A percentile compares a stretch with the other conserved stretches of the same genome.
These are phyloP conservation scores for Phaeotremella skinneri DNA, from an alignment of 768 basidiomycete genomes.

Conservation along the genomic window DNA sequence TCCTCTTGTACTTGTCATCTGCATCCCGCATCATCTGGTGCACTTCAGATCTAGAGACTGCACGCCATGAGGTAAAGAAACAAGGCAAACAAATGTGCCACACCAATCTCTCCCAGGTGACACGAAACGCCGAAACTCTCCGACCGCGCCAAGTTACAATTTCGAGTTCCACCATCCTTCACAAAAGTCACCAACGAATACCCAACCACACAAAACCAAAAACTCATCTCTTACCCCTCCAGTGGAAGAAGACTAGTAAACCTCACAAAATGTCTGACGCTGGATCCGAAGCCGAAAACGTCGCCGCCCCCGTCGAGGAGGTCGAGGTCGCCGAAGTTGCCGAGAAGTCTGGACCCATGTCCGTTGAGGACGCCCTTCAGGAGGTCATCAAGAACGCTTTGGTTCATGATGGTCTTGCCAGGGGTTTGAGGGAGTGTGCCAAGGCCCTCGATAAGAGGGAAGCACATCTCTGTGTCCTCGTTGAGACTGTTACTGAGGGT, in stretches of 20 bases:
- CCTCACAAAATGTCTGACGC: conserved; percentile 51
- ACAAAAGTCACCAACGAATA: neutral
- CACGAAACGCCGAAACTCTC: neutral
- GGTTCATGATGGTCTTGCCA: conserved; percentile 95
- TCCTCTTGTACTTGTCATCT: too few species aligned
- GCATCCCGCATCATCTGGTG: too few species aligned
- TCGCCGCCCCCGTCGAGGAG: conserved; percentile 48
- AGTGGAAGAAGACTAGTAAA: conserved; percentile 47
- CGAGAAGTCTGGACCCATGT: conserved; percentile 80
- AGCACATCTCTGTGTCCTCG: conserved; percentile 96
- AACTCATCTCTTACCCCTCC: conserved; percentile 10
- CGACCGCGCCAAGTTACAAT: neutral
- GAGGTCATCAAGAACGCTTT: conserved; percentile 99
- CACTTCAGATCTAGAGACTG: too few species aligned
- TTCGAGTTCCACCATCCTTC: neutral
- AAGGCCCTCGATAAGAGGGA: conserved; percentile 98
- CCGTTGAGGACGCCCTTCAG: conserved; percentile 80
- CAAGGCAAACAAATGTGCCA: too few species aligned
- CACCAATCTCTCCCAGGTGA: too few species aligned
- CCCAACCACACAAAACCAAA: neutral
- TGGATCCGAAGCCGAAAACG: conserved; percentile 49
- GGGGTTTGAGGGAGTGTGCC: conserved; percentile 94
- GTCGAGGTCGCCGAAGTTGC: conserved; percentile 71
- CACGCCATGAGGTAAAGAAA: too few species aligned
- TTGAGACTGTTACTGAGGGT: conserved; percentile 93